Evolutionary conservation across 2,329 filamentous ascomycete genomes (phyloP), one percentile per base, ranked within the genome.

Genomic region (Aspergillus alliaceus): DNA sequence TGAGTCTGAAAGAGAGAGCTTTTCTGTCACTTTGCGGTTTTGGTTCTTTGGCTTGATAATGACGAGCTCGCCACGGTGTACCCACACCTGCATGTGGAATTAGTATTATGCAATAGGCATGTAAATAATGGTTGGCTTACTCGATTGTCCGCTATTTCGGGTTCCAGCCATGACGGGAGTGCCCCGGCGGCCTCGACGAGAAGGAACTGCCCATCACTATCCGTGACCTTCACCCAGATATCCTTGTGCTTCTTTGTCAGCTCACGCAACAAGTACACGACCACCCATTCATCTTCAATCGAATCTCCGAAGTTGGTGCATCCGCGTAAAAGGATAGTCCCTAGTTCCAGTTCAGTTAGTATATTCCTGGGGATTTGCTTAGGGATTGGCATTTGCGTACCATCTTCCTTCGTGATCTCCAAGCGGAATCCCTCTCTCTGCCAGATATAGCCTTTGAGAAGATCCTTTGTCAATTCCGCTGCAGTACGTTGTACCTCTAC

Each of bases 221-320:
- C 95, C 58, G 85, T 87, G 4, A 96, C 83, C 49, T 90, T 87
- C 47, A 92, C 84, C 93, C 93, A 99, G 7, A 92, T 80, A 58
- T 89, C 82, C 4, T 85, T 79, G 66, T 90, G 90, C 35, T 83
- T 81, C 64, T 82, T 89, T 65, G 88, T 93, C 65, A 98, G 77
- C 75, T 96, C 89, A 44, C 90, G 86, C 29, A 99, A 80, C 5
- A 98, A 78, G 75, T 93, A 96, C 20, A 98, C 93, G 58, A 98
- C 88, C 6, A 98, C 84, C 96, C 95, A 99, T 78, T 99, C 96
- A 67, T 99, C 95, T 69, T 96, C 93, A 4, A 98, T 87, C 0
- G 92, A 95, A 74, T 99, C 96, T 8, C 93, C 93, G 68, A 92
- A 98, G 71, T 93, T 90, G 1, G 91, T 95, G 51, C 82, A 80